Conservation (phyloP, 2,329 filamentous ascomycete genomes). For the Colletotrichum sp. region DNA sequence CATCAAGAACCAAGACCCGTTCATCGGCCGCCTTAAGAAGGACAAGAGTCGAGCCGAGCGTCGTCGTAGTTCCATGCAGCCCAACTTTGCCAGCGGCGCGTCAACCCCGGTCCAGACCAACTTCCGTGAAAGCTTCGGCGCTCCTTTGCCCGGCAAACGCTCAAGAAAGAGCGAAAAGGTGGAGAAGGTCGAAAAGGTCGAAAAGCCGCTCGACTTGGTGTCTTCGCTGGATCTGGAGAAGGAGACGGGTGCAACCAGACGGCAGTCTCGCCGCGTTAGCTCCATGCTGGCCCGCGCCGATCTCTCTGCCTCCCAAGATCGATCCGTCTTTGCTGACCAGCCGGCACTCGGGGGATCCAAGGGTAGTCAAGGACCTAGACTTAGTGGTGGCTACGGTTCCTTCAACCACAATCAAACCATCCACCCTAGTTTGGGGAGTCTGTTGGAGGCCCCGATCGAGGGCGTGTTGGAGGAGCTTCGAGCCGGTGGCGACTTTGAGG, state of each 20-base stretch:
- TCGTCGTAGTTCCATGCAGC: constrained; percentile 68
- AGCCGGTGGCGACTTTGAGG: constrained; percentile 66
- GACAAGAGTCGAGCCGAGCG: constrained; percentile 52
- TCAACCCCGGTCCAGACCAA: constrained; percentile 77
- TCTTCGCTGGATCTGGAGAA: constrained; percentile 75
- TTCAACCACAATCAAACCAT: constrained; percentile 49
- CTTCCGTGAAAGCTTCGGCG: constrained; percentile 79
- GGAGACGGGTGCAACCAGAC: constrained; percentile 56
- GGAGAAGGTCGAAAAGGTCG: constrained; percentile 35
- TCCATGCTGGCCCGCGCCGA: constrained; percentile 89
- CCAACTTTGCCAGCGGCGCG: constrained; percentile 73
- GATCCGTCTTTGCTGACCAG: constrained; percentile 78
- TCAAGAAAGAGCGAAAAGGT: constrained; percentile 54
- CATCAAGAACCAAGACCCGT: constrained; percentile 68
- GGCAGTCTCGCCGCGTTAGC: constrained; percentile 81
- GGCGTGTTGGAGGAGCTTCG: constrained; percentile 72
- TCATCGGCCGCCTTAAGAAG: constrained; percentile 51
- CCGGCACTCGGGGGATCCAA: constrained; percentile 53
- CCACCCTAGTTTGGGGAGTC: constrained; percentile 62
- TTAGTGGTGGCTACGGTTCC: constrained; percentile 55
- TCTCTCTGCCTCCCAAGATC: constrained; percentile 83
- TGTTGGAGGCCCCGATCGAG: constrained; percentile 73
- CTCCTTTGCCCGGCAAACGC: constrained; percentile 57
- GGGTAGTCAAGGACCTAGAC: constrained; percentile 67
- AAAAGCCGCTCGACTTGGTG: constrained; percentile 66